Base-by-base conservation (phyloP, 495 filamentous ascomycete species). In the Astrocystis sublimbata region DNA sequence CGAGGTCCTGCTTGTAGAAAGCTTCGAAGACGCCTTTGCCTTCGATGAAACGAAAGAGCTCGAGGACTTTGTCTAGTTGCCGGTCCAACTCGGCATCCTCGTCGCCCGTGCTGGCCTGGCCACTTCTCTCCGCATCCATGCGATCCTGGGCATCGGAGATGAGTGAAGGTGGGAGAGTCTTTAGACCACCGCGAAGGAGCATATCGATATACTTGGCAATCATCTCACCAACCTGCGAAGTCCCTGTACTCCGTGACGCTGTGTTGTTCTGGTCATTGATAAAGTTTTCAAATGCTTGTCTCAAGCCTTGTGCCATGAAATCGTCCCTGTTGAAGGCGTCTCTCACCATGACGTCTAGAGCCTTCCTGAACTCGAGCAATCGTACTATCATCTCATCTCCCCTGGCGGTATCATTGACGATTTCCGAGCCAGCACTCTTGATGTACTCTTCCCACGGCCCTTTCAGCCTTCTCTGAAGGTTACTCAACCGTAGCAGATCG, bases 11-110 rank as follows among this genome's bases (percentile, higher is more conserved):
- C 81, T 98, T 98, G 81, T 99, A 99, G 68, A 99, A 98, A 4
- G 92, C 94, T 68, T 98, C 94, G 67, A 99, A 99, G 0, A 97
- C 92, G 41, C 92, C 92, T 72, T 98, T 99, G 23, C 96, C 94
- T 69, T 97, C 89, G 60, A 99, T 91, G 73, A 97, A 98, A 4
- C 94, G 85, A 81, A 99, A 99, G 6, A 99, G 81, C 65, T 97
- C 93, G 3, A 99, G 79, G 10, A 89, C 92, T 70, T 92, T 87
- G 63, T 98, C 94, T 30, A 99, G 81, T 71, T 97, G 94, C 49
- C 88, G 84, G 64, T 93, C 88, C 45, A 99, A 82, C 69, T 97
- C 92, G 1, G 88, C 85, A 69, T 97, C 93, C 72, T 98, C 93
- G 64, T 97, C 93, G 33, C 85, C 82, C 3, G 84, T 82, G 58